Base-by-base conservation (phyloP, 179 eudicot genomes). In the Drosera spatulata region DNA sequence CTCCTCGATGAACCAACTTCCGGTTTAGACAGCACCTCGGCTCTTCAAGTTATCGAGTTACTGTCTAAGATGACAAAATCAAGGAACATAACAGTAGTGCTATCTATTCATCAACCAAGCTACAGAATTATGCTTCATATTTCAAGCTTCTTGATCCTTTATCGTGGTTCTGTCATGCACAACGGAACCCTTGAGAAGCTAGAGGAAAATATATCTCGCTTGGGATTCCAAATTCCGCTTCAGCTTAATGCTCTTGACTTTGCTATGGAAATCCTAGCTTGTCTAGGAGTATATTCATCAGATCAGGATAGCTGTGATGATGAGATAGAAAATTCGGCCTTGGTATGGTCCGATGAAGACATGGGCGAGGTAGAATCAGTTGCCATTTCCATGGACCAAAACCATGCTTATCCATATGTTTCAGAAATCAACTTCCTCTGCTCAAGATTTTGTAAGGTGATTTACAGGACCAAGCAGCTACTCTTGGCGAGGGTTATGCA, bases 401-500 rank as follows among this genome's bases (percentile, higher is more conserved):
- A 55, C 56, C 50, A 64, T 9, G 58, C 10, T 2, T 53, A 61
- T 12, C 43, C 77, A 55, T 62, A 22, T 22, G 33, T 22, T 22
- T 22, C 37, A 1, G 98, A 91, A 66, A 84, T 88, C 55, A 49
- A 71, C 66, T 71, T 77, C 63, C 79, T 91, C 1, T 82, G 91
- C 64, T 67, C 64, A 6, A 71, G 98, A 60, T 84, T 85, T 64
- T 88, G 89, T 84, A 91, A 85, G 75, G 75, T 84, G 10, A 91
- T 91, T 3, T 88, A 88, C 66, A 68, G 98, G 56, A 88, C 98
- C 42, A 91, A 91, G 67, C 95, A 91, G 42, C 73, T 91, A 41
- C 82, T 88, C 62, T 69, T 88, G 6, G 98, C 98, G n/a, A 80
- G 98, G 58, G 86, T 96, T 11, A 80, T 86, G 89, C 98, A 91